Base-by-base conservation (phyloP, 2,329 filamentous ascomycete species). In the Cercospora janseana region DNA sequence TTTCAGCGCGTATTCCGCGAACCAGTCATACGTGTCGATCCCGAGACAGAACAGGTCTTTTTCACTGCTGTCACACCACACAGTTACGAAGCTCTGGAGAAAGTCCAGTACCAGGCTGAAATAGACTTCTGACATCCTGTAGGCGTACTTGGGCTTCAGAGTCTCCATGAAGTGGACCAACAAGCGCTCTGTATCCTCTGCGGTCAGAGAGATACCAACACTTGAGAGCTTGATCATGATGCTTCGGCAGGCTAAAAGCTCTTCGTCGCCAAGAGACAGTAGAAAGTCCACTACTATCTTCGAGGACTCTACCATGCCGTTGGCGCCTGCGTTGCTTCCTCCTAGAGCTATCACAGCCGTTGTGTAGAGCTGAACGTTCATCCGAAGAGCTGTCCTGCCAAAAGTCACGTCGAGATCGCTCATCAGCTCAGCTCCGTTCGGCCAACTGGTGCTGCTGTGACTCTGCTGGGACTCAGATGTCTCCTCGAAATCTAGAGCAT, bases 21-120 rank as follows among this genome's bases (percentile, higher is more conserved):
- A 85, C 73, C 89, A 88, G 35, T 79, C 72, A 67, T 97, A 97
- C 15, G 96, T 72, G 53, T 94, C 85, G 15, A 82, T 79, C 3
- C 85, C 87, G 31, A 79, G 76, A 3, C 80, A 78, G n/a, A 77
- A 78, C 2, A 95, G 72, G 1, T 81, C 74, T 26, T 79, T 77
- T 16, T 75, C 72, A 31, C 79, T 66, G 2, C 67, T 75, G 16
- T 80, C 75, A 12, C 73, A 73, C 88, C 88, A 93, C 29, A 81
- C 71, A 9, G 72, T 68, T 29, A 81, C 78, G 44, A 88, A 76
- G 27, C 79, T 80, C 44, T 79, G 72, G 65, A 95, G 78, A 47
- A 87, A 71, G 38, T 85, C 80, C 18, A 95, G 75, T 55, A 83
- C 85, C 13, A 83, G 73, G 35, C 78, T 79, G 41, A 89, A 72